Evolutionary conservation across 768 basidiomycete species (phyloP).

Genomic region (Jaapia argillacea): DNA sequence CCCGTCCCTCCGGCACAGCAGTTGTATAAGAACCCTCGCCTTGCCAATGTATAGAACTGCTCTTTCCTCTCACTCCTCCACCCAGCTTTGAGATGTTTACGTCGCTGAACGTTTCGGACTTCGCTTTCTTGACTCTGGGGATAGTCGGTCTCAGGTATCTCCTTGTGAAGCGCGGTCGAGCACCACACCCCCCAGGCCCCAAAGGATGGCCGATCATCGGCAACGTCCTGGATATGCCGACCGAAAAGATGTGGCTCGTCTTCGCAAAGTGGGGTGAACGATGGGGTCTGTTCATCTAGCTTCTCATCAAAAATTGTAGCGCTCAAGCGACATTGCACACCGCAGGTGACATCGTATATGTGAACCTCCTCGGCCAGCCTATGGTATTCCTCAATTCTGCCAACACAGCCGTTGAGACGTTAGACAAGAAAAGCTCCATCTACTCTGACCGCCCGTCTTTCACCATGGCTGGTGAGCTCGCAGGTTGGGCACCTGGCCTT

Average conservation of each 20-base stretch:
- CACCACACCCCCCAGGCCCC: conserved; percentile 15
- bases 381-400: conserved; percentile 15
- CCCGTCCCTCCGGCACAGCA: no score
- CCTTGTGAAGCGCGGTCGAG: no score
- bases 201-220: conserved; percentile 13
- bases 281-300: no score
- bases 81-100: no score
- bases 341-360: conserved; percentile 16
- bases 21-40: no score
- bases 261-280: conserved; percentile 1
- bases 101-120: no score
- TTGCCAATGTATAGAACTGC: no score
- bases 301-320: background rate
- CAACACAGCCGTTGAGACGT: conserved; percentile 13
- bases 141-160: no score
- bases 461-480: conserved; percentile 14
- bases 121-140: no score
- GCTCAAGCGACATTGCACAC: no score
- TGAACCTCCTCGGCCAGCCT: conserved; percentile 12
- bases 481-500: background rate
- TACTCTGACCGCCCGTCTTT: conserved; percentile 17
- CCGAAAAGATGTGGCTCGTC: conserved; percentile 8
- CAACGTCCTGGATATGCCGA: conserved; percentile 14
- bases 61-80: no score
- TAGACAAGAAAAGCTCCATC: conserved; percentile 18